Base-by-base conservation (phyloP, 2,329 filamentous ascomycete species). In the Penicillium crustosum region DNA sequence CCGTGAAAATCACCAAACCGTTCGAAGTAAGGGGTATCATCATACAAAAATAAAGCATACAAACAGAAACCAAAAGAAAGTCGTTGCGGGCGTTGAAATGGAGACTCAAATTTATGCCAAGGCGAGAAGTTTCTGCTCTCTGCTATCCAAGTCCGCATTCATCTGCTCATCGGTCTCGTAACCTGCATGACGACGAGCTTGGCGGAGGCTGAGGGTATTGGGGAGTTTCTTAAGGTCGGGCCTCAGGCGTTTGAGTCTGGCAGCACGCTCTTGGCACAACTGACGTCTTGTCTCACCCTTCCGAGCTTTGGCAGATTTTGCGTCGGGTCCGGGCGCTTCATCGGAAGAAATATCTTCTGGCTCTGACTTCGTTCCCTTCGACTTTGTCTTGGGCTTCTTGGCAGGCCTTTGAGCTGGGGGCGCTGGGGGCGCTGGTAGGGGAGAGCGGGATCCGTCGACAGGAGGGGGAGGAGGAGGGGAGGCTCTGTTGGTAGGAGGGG, bases 81-180 rank as follows among this genome's bases (percentile, higher is more conserved):
- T 58, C 56, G 52, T 58, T 36, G 41, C 48, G 31, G 53, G 44
- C 41, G 44, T 42, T 29, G 29, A 29, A 21, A 31, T 23, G 4
- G 31, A 38, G 39, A 19, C 31, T 44, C 19, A 35, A 33, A 19
- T n/a, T 29, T 38, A 56, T 7, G n/a, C 23, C 25, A 23, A 43
- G 10, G 39, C 47, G 19, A 66, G 29, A 29, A 47, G 36, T 25
- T 51, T 61, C 56, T 67, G 69, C 58, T 70, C 67, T 31, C 67
- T 62, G 15, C 50, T 39, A 3, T 59, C 54, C 13, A 74, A 62
- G 48, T 74, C 72, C 50, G 61, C 64, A 43, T 73, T 69, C 71
- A 74, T 74, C 38, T 70, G 66, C 48, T 68, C 66, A 49, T 70
- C 64, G 23, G 57, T 65, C 35, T 66, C 63, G 57, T 74, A 75